A percentile compares a stretch with the other conserved stretches of the same genome.
These are phyloP conservation scores for Volutella citrinella DNA, from an alignment of 2,329 filamentous ascomycete genomes.

Conservation along the genomic window DNA sequence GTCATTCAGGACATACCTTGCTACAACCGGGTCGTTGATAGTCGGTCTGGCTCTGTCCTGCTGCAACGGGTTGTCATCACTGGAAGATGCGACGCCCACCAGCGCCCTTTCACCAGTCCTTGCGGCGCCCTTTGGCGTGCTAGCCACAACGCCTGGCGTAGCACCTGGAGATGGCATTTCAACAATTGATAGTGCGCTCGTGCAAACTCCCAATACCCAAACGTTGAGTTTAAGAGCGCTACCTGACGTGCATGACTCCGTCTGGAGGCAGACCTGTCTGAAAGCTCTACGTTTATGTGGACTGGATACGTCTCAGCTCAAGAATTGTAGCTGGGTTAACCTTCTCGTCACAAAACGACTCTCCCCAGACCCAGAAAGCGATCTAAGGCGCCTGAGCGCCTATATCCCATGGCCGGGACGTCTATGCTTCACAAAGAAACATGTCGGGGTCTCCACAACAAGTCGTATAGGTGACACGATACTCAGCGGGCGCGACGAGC, in stretches of 20 bases:
- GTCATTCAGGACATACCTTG: constrained; percentile 53
- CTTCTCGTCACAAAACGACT: constrained; percentile 47
- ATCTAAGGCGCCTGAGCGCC: constrained; percentile 40
- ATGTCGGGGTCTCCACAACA: constrained; percentile 38
- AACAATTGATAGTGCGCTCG: constrained; percentile 33
- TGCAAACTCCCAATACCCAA: constrained; percentile 53
- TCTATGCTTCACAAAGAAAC: constrained; percentile 50
- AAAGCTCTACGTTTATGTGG: constrained; percentile 50
- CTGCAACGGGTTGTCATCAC: constrained; percentile 44
- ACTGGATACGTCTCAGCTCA: constrained; percentile 41
- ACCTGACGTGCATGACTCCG: constrained; percentile 37
- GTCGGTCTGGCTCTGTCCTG: constrained; percentile 46
- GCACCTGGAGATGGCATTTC: constrained; percentile 17
- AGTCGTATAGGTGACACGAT: constrained; percentile 38
- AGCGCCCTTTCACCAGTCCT: constrained; percentile 45
- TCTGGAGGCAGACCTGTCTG: constrained; percentile 50
- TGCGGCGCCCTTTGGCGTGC: constrained; percentile 52
- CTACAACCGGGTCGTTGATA: constrained; percentile 53
- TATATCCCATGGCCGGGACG: constrained; percentile 53
- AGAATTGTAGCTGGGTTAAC: constrained; percentile 48
- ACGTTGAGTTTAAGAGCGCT: constrained; percentile 40
- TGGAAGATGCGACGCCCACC: constrained; percentile 41
- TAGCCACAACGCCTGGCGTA: constrained; percentile 26
- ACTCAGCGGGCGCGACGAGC: constrained; percentile 36
- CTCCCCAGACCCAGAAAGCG: constrained; percentile 38